A percentile compares a stretch with the other conserved stretches of the same genome.
Conservation (phyloP, 768 basidiomycete genomes). For the Mycena capillaripes region DNA sequence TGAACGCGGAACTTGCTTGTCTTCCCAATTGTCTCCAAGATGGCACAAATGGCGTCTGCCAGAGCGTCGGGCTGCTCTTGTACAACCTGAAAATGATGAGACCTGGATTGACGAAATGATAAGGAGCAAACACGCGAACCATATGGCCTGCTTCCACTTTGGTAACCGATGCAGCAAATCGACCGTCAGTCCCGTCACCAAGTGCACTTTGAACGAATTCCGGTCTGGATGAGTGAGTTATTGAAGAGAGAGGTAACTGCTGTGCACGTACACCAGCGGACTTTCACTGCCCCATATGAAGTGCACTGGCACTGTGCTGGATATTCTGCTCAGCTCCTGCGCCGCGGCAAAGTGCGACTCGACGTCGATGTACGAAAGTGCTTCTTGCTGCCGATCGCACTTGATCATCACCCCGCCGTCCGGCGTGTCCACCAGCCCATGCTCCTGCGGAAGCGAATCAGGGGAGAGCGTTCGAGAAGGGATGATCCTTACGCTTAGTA, state of each 20-base stretch:
- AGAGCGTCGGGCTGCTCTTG: slow-evolving; percentile 47
- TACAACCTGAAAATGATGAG: slow-evolving; percentile 39
- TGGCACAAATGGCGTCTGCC: slow-evolving; percentile 42
- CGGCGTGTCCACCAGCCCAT: slow-evolving; percentile 50
- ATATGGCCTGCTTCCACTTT: slow-evolving; percentile 45
- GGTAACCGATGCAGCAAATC: slow-evolving; percentile 44
- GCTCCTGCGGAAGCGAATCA: slow-evolving; percentile 42
- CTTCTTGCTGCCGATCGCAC: slow-evolving; percentile 20
- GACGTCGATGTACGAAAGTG: slow-evolving; percentile 19
- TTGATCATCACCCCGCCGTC: slow-evolving; percentile 35
- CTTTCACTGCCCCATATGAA: slow-evolving; percentile 27
- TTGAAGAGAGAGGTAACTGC: too few species aligned
- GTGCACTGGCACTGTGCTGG: slow-evolving; percentile 12
- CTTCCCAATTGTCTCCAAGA: slow-evolving; percentile 29
- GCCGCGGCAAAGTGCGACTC: slow-evolving; percentile 22
- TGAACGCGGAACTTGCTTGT: too few species aligned
- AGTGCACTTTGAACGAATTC: slow-evolving; percentile 45
- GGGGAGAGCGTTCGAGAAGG: not conserved
- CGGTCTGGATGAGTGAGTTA: slow-evolving; percentile 36
- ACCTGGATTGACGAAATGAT: not conserved
- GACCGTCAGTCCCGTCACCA: slow-evolving; percentile 38
- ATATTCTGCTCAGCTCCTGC: slow-evolving; percentile 4
- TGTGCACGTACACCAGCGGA: slow-evolving; percentile 36
- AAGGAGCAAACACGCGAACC: slow-evolving; percentile 37
- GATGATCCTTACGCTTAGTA: slow-evolving; percentile 54